These are phyloP conservation scores for Stevia rebaudiana DNA, from an alignment of 140 eudicot species.

Conservation along the genomic window DNA sequence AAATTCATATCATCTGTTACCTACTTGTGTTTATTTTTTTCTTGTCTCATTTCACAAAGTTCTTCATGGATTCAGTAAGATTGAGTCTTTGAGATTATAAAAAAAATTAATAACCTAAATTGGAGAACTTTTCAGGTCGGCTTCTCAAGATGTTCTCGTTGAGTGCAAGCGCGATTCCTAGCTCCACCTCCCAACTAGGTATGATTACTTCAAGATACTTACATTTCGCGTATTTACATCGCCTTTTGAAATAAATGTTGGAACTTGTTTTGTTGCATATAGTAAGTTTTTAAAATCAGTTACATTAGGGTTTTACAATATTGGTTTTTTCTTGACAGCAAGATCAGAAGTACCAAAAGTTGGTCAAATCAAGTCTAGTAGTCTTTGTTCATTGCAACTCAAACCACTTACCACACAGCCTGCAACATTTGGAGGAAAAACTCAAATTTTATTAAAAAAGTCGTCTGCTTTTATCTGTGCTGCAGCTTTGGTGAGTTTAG, in stretches of 20 bases:
- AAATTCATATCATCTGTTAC: neutral
- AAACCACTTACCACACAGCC: constrained; percentile 30
- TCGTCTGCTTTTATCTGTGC: constrained; percentile 51
- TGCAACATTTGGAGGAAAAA: constrained; percentile 28
- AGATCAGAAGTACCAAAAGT: constrained; percentile 32
- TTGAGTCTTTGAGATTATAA: neutral
- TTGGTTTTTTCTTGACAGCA: constrained; percentile 26
- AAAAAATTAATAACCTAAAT: constrained; percentile 1
- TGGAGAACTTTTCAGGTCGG: constrained; percentile 16
- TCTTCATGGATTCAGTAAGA: neutral
- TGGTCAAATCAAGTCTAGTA: constrained; percentile 26
- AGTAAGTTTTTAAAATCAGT: neutral
- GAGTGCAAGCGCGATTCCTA: constrained; percentile 33
- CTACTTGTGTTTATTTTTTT: neutral
- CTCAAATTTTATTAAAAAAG: constrained; percentile 13
- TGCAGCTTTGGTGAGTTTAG: constrained; percentile 58
- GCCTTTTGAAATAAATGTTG: neutral
- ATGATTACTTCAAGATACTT: constrained; percentile 5
- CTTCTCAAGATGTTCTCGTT: constrained; percentile 37
- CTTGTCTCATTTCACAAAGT: neutral
- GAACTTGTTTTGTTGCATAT: neutral
- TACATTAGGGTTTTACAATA: constrained; percentile 8
- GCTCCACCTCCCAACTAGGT: constrained; percentile 44
- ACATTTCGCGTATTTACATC: neutral
- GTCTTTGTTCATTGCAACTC: constrained; percentile 18